phyloP scores from a whole-genome alignment of 192 early-diverging fungal species.

The Gigaspora rosea region DNA sequence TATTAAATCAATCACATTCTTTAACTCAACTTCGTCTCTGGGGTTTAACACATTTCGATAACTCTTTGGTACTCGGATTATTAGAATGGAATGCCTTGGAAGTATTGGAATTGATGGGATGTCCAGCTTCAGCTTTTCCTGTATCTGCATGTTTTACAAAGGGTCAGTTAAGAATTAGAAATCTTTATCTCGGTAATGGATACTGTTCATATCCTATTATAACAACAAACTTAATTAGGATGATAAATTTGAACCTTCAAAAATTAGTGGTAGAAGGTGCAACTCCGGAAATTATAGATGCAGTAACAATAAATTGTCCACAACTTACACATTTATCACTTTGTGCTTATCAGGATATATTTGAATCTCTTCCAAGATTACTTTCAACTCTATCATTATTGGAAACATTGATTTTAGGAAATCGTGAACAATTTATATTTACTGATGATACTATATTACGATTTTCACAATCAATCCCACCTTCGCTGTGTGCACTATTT shows the following conservation, averaged over 20 bases:
- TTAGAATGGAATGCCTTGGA: background rate
- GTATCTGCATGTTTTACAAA: background rate
- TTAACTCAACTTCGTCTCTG: conserved; percentile 8
- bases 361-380: background rate
- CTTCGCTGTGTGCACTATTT: background rate
- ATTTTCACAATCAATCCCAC: conserved; percentile 5
- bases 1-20: background rate
- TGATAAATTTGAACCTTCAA: background rate
- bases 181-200: conserved; percentile 1
- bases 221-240: background rate
- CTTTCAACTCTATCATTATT: background rate
- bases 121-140: background rate
- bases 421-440: conserved; percentile 3
- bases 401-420: conserved; percentile 6
- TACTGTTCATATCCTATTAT: background rate
- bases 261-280: background rate
- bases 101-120: conserved; percentile 10
- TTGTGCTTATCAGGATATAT: conserved; percentile 8
- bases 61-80: background rate
- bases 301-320: background rate
- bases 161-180: conserved; percentile 1
- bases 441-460: background rate
- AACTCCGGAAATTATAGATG: conserved; percentile 7
- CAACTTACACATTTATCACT: conserved; percentile 12
- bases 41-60: conserved; percentile 4